A percentile compares a stretch with the other conserved stretches of the same genome.
Evolutionary conservation across 179 eudicot genomes (phyloP).

Genomic region (Spinacia oleracea): DNA sequence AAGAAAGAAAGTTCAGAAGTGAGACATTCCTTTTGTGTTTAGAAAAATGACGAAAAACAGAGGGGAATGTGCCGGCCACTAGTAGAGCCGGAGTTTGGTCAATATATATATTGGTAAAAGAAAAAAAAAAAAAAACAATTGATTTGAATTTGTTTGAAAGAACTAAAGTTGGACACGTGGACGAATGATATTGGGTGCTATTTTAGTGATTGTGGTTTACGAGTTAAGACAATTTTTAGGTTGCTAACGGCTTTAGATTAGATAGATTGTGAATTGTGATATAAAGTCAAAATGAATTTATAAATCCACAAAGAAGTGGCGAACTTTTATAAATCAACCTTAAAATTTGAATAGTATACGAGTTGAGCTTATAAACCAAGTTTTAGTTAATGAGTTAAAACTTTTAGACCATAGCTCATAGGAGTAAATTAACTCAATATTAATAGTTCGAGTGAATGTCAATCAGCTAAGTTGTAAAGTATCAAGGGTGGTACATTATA

Average conservation of each 20-base stretch:
- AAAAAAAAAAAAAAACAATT: no score
- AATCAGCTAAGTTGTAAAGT: no score
- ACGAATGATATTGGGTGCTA: background rate
- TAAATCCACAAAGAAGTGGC: background rate
- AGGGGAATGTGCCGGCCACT: constrained; percentile 34
- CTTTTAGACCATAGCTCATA: no score
- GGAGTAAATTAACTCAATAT: no score
- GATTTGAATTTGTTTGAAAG: constrained; percentile 16
- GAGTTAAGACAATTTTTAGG: background rate
- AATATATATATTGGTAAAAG: constrained; percentile 15
- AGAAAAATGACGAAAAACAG: constrained; percentile 6
- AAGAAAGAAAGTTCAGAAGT: no score
- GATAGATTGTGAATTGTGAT: no score
- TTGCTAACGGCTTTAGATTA: background rate
- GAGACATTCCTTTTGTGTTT: constrained; percentile 11
- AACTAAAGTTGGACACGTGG: constrained; percentile 25
- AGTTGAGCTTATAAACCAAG: no score
- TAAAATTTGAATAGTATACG: no score
- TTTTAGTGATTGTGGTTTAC: constrained; percentile 11
- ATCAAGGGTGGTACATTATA: no score
- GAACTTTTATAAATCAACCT: no score
- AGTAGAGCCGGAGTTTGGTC: background rate
- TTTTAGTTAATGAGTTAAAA: no score
- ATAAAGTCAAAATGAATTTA: background rate
- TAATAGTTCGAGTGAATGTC: no score